Base-by-base conservation (phyloP, 2,329 filamentous ascomycete species). In the Paraphaeosphaeria sporulosa region DNA sequence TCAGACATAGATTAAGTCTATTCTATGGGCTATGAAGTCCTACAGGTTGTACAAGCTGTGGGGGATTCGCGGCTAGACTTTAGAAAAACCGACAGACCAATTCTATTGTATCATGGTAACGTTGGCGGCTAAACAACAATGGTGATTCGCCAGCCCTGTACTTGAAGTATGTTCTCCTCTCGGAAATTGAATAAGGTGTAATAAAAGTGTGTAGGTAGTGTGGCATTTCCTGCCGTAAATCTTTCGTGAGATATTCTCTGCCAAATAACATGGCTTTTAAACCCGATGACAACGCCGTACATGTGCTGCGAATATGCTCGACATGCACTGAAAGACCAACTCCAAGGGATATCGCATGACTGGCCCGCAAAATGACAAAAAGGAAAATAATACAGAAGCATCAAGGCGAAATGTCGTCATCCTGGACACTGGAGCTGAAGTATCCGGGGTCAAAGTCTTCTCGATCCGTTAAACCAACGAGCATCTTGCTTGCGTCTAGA, bases 401-500 rank as follows among this genome's bases (percentile, higher is more conserved):
- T 55, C 30, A 55, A 21, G 42, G 34, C 23, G 19, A 53, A 6
- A 43, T 30, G 27, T 65, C 61, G 8, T 72, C 68, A 21, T 71
- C 71, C 43, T 74, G 68, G 9, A 71, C 68, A 27, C 70, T 72
- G 12, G 69, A 65, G 61, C 70, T 72, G 19, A 63, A 70, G 47
- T 69, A 69, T 13, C 67, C 67, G 49, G 65, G 59, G 36, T 70
- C 67, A 17, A 65, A 64, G 36, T 69, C 66, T 4, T 71, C 70
- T 12, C 64, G 61, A 19, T 68, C 61, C 0, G 62, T 61, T 1
- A 76, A 71, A 1, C 80, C 80, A 15, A 82, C 81, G 27, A 82
- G 73, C 53, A 69, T 77, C 70, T 79, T 82, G 62, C 78, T 81
- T 13, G 81, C 74, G 23, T 72, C 69, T 7, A 83, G 58, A 64